These are phyloP conservation scores for Nicotiana tomentosiformis DNA, from an alignment of 257 asterid genomes.

Conservation along the genomic window DNA sequence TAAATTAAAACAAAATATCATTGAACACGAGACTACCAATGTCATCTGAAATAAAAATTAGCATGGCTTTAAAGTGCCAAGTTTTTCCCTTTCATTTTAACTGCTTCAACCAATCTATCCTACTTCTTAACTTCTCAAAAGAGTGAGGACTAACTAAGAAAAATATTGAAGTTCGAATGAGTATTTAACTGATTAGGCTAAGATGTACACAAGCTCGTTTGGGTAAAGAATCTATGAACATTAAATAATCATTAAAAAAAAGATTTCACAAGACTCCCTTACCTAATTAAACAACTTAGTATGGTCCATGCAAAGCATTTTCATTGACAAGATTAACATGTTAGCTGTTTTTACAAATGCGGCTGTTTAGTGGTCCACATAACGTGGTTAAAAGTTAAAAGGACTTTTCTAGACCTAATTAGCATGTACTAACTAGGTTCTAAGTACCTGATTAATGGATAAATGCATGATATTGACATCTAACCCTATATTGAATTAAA, in stretches of 20 bases:
- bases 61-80: no score
- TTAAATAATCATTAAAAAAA: neutral
- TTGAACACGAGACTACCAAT: no score
- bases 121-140: no score
- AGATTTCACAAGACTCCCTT: neutral
- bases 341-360: slow-evolving; percentile 7
- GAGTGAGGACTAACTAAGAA: no score
- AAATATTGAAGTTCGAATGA: no score
- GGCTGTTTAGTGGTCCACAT: slow-evolving; percentile 13
- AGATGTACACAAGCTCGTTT: neutral
- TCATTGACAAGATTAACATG: slow-evolving; percentile 8
- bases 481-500: neutral
- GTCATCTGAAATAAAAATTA: no score
- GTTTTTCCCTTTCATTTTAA: no score
- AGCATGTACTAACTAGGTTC: slow-evolving; percentile 4
- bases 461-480: neutral
- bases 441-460: neutral
- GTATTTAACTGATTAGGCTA: no score
- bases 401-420: neutral
- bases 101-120: no score
- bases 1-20: no score
- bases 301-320: slow-evolving; percentile 7
- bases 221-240: neutral
- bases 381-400: slow-evolving; percentile 8
- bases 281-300: slow-evolving; percentile 2